Conservation (phyloP, 805 yeast genomes). For the Maudiozyma pseudohumilis region DNA sequence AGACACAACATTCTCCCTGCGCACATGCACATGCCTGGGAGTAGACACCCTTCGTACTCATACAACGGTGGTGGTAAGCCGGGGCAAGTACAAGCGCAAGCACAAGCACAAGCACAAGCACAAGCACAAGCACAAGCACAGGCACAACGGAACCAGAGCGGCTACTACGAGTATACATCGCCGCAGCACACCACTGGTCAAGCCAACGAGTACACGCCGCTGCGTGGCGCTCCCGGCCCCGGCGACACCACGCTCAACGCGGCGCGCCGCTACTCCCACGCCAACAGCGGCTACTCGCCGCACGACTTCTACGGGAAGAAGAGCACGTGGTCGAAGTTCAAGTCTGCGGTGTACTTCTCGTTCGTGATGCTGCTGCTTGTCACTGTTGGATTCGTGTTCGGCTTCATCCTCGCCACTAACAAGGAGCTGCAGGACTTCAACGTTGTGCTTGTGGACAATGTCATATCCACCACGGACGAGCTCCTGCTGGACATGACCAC, state of each 20-base stretch:
- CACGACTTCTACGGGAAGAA: slow-evolving; percentile 36
- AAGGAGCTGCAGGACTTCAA: slow-evolving; percentile 67
- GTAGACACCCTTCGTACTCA: background rate
- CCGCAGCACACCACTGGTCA: background rate
- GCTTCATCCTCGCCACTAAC: slow-evolving; percentile 76
- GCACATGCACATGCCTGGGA: background rate
- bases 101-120: no score
- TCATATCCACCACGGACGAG: slow-evolving; percentile 76
- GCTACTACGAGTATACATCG: slow-evolving; percentile 1
- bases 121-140: no score
- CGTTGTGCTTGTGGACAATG: slow-evolving; percentile 53
- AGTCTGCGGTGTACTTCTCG: slow-evolving; percentile 29
- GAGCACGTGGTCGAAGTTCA: slow-evolving; percentile 26
- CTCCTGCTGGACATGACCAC: slow-evolving; percentile 68
- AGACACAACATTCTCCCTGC: background rate
- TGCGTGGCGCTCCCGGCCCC: slow-evolving; percentile 4
- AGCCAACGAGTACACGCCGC: slow-evolving; percentile 18
- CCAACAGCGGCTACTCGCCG: slow-evolving; percentile 34
- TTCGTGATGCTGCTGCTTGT: slow-evolving; percentile 39
- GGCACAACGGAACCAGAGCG: no score
- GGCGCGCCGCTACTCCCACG: slow-evolving; percentile 11
- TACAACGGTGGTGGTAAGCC: background rate
- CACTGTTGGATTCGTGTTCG: slow-evolving; percentile 66
- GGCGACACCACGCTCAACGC: background rate
- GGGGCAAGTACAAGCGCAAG: background rate